Percentiles rank a stretch among this genome's conserved stretches.
phyloP scores from a whole-genome alignment of 1,284 basidiomycete species.

The Sporisorium graminicola region DNA sequence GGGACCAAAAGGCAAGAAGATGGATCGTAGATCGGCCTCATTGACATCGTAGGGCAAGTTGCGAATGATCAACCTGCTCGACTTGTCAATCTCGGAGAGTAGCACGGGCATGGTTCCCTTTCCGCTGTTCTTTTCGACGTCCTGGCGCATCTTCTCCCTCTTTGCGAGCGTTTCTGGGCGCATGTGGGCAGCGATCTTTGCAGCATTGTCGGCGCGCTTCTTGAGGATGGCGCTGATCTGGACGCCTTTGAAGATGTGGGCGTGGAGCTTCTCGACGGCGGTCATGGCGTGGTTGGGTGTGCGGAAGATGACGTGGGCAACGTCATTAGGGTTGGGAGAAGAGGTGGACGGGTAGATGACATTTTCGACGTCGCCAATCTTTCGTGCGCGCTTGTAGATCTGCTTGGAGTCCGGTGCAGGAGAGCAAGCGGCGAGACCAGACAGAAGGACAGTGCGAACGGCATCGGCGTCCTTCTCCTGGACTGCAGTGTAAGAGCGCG shows the following conservation, averaged over 20 bases:
- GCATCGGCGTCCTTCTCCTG: conserved; percentile 61
- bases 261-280: conserved; percentile 86
- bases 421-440: conserved; percentile 58
- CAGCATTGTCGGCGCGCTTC: conserved; percentile 78
- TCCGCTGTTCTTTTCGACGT: conserved; percentile 56
- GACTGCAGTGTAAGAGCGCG: conserved; percentile 10
- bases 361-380: conserved; percentile 67
- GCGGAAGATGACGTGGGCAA: conserved; percentile 82
- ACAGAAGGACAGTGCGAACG: conserved; percentile 64
- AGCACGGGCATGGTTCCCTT: conserved; percentile 48
- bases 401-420: conserved; percentile 61
- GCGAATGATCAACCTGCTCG: conserved; percentile 86
- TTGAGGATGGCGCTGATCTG: conserved; percentile 90
- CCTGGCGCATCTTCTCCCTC: conserved; percentile 70
- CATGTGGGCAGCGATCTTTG: conserved; percentile 73
- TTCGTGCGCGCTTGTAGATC: conserved; percentile 66
- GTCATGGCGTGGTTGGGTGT: conserved; percentile 79
- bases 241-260: conserved; percentile 90
- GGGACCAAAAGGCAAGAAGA: conserved; percentile 90
- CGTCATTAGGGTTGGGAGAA: conserved; percentile 54
- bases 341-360: conserved; percentile 54
- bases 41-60: conserved; percentile 80
- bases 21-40: conserved; percentile 85
- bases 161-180: conserved; percentile 70
- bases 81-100: conserved; percentile 46